Percentiles rank a stretch among this genome's conserved stretches.
Conservation (phyloP, 2,329 filamentous ascomycete species). For the Scedosporium aurantiacum region DNA sequence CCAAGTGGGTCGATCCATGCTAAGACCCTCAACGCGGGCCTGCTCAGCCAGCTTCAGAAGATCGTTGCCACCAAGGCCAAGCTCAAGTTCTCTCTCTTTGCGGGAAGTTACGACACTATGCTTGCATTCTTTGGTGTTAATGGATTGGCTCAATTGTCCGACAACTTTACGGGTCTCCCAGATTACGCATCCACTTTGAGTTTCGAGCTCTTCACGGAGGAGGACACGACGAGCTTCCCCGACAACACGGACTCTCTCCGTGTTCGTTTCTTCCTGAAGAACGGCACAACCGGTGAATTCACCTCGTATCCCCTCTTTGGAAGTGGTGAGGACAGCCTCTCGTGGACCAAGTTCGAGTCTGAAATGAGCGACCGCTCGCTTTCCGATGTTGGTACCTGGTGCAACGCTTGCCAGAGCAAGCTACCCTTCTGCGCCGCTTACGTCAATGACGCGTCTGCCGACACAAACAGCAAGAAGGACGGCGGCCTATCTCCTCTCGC, state of each 20-base stretch:
- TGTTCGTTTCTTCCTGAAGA: constrained; percentile 24
- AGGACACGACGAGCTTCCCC: constrained; percentile 16
- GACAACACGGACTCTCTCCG: constrained; percentile 16
- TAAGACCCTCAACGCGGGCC: constrained; percentile 18
- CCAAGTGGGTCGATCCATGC: constrained; percentile 19
- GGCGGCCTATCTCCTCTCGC: constrained; percentile 21
- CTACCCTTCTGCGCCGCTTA: constrained; percentile 22
- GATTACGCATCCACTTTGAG: constrained; percentile 25
- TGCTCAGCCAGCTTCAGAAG: constrained; percentile 20
- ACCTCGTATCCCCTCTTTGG: constrained; percentile 21
- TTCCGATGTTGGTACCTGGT: constrained; percentile 20
- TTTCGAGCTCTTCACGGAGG: constrained; percentile 22
- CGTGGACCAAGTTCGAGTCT: constrained; percentile 17
- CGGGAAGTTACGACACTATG: constrained; percentile 24
- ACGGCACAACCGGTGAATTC: constrained; percentile 19
- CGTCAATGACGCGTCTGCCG: constrained; percentile 10
- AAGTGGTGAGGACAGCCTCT: constrained; percentile 15
- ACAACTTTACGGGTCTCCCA: constrained; percentile 21
- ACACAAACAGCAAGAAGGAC: constrained; percentile 4
- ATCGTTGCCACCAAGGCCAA: constrained; percentile 18
- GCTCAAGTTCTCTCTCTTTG: constrained; percentile 22
- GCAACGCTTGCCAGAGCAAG: constrained; percentile 15
- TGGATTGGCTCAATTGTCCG: constrained; percentile 16
- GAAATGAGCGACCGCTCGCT: constrained; percentile 19
- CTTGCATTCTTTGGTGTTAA: constrained; percentile 23